Evolutionary conservation across 805 yeast genomes (phyloP).

Genomic region (Zygoascus tannicola): DNA sequence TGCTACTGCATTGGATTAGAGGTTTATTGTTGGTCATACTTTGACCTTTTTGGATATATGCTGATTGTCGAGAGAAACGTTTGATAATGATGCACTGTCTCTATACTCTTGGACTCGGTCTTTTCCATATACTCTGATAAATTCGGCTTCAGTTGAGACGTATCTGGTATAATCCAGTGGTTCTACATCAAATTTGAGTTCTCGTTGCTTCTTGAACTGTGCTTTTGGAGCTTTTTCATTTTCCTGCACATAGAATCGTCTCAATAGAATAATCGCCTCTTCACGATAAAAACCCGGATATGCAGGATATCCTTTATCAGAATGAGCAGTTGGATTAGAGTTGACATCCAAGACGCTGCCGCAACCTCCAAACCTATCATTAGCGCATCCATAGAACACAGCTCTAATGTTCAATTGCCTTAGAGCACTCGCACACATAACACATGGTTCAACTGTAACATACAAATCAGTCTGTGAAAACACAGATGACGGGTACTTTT

Average conservation of each 20-base stretch:
- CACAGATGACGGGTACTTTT: conserved; percentile 24
- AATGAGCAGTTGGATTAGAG: conserved; percentile 29
- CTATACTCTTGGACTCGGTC: conserved; percentile 23
- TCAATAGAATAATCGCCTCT: conserved; percentile 72
- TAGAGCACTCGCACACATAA: conserved; percentile 93
- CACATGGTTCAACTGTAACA: conserved; percentile 96
- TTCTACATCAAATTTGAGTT: conserved; percentile 44
- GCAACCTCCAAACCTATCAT: conserved; percentile 94
- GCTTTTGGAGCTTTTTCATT: conserved; percentile 82
- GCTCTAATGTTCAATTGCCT: conserved; percentile 65
- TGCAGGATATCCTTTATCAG: conserved; percentile 38
- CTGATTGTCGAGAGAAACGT: not conserved
- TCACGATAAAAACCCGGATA: conserved; percentile 71
- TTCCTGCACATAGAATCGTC: conserved; percentile 78
- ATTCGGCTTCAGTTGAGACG: conserved; percentile 39
- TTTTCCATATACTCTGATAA: conserved; percentile 41
- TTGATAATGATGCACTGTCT: not conserved
- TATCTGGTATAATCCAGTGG: conserved; percentile 47
- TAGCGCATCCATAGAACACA: conserved; percentile 87
- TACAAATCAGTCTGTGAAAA: conserved; percentile 59
- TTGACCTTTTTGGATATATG: not conserved
- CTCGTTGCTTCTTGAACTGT: conserved; percentile 51
- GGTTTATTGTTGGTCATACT: not conserved
- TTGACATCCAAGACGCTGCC: conserved; percentile 71
- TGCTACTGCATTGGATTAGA: conserved; percentile 4